Evolutionary conservation across 2,329 filamentous ascomycete species (phyloP).

Genomic region (Ceratocystis colombiana): DNA sequence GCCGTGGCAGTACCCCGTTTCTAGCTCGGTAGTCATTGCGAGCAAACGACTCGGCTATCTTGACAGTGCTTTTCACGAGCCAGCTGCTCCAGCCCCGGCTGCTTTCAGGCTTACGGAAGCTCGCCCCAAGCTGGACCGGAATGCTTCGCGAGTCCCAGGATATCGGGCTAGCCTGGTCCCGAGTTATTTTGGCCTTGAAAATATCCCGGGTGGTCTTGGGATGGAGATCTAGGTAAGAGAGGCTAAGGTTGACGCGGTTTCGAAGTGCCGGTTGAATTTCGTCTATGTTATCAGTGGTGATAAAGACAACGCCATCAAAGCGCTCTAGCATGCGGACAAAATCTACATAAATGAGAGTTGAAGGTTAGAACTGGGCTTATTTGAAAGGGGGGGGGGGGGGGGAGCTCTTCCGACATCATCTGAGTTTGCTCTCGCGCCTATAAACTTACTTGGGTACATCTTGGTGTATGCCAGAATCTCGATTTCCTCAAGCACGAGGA

Average conservation of each 20-base stretch:
- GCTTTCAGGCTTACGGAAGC: background rate
- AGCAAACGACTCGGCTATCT: slow-evolving; percentile 34
- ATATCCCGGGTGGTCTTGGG: background rate
- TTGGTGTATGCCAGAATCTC: background rate
- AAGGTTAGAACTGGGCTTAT: background rate
- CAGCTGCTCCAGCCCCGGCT: slow-evolving; percentile 33
- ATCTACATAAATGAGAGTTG: background rate
- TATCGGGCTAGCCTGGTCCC: background rate
- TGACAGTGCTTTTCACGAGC: slow-evolving; percentile 35
- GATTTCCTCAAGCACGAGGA: background rate
- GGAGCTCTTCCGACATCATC: background rate
- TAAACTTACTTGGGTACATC: background rate
- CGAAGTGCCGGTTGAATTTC: background rate
- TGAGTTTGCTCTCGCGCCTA: background rate
- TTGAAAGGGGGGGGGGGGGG: background rate
- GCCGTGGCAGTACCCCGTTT: too few species aligned
- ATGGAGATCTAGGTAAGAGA: background rate
- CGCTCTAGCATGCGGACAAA: background rate
- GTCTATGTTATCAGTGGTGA: background rate
- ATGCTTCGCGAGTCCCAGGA: background rate
- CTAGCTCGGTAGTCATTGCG: slow-evolving; percentile 28
- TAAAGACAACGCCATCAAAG: background rate
- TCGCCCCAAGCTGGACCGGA: background rate
- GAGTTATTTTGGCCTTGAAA: background rate
- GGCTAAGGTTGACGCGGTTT: background rate